Evolutionary conservation across 208 protist species (phyloP).

Genomic region (Trichomonas tenax): DNA sequence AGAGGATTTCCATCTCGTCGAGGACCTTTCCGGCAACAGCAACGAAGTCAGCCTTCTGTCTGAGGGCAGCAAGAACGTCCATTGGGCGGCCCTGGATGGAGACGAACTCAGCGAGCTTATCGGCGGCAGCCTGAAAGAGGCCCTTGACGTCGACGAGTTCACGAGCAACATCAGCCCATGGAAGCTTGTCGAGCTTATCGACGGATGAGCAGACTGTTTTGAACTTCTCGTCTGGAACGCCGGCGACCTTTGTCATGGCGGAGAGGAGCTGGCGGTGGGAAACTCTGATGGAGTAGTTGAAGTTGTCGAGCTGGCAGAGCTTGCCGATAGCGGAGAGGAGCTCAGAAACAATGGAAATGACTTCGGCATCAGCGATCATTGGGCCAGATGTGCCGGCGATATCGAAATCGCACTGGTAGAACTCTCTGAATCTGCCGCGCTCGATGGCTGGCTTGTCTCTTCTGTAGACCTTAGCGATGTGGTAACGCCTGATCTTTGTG

Average conservation of each 20-base stretch:
- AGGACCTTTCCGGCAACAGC: conserved; percentile 28
- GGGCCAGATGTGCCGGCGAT: conserved; percentile 52
- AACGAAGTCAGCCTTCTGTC: neutral
- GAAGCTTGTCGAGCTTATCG: conserved; percentile 65
- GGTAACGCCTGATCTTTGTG: conserved; percentile 59
- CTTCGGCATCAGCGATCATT: conserved; percentile 62
- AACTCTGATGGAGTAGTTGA: conserved; percentile 56
- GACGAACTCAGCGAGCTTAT: conserved; percentile 45
- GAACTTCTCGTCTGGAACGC: conserved; percentile 54
- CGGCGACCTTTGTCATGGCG: conserved; percentile 51
- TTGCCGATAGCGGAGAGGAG: conserved; percentile 48
- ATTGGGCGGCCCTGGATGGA: conserved; percentile 33
- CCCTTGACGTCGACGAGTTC: conserved; percentile 58
- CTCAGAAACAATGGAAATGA: conserved; percentile 51
- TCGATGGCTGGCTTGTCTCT: conserved; percentile 58
- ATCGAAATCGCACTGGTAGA: conserved; percentile 74
- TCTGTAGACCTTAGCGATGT: conserved; percentile 65
- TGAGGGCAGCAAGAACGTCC: conserved; percentile 13
- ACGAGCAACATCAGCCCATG: conserved; percentile 51
- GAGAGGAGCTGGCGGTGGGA: conserved; percentile 58
- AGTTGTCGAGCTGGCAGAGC: conserved; percentile 33
- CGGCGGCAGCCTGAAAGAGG: conserved; percentile 38
- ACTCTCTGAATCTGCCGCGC: conserved; percentile 62
- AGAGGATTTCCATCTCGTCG: conserved; percentile 41
- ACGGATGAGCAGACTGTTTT: conserved; percentile 55